phyloP scores from a whole-genome alignment of 139 green algal species.

The Chloropicon primus region DNA sequence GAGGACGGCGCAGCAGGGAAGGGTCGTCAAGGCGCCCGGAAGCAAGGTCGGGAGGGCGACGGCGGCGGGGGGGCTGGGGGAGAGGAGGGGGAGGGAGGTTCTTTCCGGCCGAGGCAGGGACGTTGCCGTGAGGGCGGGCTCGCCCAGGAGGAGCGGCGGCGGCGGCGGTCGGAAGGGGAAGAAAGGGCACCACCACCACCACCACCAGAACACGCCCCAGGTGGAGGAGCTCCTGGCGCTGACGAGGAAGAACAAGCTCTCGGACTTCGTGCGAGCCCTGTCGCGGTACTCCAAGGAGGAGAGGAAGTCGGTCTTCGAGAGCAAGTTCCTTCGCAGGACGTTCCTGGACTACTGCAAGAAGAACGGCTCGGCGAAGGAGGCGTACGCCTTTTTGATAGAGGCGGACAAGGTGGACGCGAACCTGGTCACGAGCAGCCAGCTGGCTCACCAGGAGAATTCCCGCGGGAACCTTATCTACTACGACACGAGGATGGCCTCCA shows the following conservation, averaged over 20 bases:
- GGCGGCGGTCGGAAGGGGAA: too few species aligned
- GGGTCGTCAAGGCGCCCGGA: too few species aligned
- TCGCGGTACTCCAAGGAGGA: not conserved
- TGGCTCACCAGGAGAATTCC: not conserved
- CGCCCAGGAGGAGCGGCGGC: not conserved
- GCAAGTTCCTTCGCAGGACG: not conserved
- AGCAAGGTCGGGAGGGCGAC: too few species aligned
- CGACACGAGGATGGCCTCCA: not conserved
- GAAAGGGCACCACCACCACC: not conserved
- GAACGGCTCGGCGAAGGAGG: not conserved
- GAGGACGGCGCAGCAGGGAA: too few species aligned
- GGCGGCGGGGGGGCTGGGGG: too few species aligned
- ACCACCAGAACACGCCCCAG: not conserved
- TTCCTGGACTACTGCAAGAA: not conserved
- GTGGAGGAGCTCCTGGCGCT: not conserved
- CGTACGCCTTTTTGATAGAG: not conserved
- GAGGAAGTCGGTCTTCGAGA: not conserved
- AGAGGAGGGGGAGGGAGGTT: too few species aligned
- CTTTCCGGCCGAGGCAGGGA: too few species aligned
- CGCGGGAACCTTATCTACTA: not conserved
- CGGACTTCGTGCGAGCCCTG: not conserved
- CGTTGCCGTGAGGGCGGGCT: not conserved
- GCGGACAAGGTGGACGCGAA: not conserved
- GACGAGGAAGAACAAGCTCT: not conserved
- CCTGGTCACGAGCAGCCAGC: not conserved